Base-by-base conservation (phyloP, 2,329 filamentous ascomycete genomes). In the Zymoseptoria crescenta region DNA sequence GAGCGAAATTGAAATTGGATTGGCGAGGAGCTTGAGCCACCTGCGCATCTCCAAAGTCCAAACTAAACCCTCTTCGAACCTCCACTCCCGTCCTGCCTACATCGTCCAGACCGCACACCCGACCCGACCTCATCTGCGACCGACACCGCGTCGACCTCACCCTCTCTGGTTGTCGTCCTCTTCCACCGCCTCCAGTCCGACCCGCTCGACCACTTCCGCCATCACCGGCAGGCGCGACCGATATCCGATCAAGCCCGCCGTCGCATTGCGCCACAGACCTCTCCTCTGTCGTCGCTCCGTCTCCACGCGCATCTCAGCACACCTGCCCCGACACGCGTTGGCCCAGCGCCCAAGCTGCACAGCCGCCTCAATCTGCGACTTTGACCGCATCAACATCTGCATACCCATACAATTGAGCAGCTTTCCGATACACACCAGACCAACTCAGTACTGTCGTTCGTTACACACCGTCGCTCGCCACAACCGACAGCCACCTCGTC, bases 91-190 rank as follows among this genome's bases (percentile, higher is more conserved):
- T 45, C 35, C 35, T 24, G 35, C 35, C 10, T 45, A 13, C 35
- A 45, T 24, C 24, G 7, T 45, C 29, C 29, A 30, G 35, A 45
- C 35, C n/a, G 35, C 10, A 45, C 13, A n/a, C 35, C 35, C 13
- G 16, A 45, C 35, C 35, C 35, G 56, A 58, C 56, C 56, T 58
- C 56, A 58, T 54, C 56, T 27, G 51, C 51, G 56, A 53, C 56
- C 56, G 45, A 19, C 51, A 54, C 24, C 35, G 24, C 35, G 24
- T 54, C 24, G 16, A 50, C 30, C 27, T 49, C n/a, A 21, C 28
- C 55, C 19, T 27, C 9, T 28, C 52, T 24, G 4, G 1, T 21
- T 20, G 27, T 54, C 9, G 16, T 8, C 28, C n/a, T 20, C 28
- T 4, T 54, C 10, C 10, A 24, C n/a, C 21, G 28, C 55, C 28